Base-by-base conservation (phyloP, 148 eudicot species). In the Diospyros kaki region DNA sequence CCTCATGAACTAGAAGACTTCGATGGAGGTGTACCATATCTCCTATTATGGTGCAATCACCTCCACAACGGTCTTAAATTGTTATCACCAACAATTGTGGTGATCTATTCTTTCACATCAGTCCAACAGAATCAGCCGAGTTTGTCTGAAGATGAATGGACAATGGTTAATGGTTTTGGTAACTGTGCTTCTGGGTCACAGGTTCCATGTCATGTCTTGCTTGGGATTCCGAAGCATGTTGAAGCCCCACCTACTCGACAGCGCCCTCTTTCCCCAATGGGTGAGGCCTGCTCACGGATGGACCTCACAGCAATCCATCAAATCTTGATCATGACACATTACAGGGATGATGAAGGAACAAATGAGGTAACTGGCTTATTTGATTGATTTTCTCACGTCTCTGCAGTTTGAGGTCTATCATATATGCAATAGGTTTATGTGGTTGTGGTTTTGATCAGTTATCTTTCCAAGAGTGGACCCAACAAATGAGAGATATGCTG, bases 391-490 rank as follows among this genome's bases (percentile, higher is more conserved):
- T 40, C 48, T 28, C 46, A 39, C 14, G 38, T 40, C 6, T 9
- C 5, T 28, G 28, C 28, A 28, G 28, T 66, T 44, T 58, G 18
- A 46, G 9, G 44, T 11, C 46, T 48, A 70, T 11, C 2, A 61
- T 73, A 14, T 73, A 41, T 72, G 50, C n/a, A 48, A 41, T n/a
- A 5, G 53, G 53, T 55, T 58, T 17, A 13, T 62, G 52, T 41
- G 58, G 17, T 38, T 40, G 44, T 58, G 13, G 69, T 66, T 44
- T 72, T 66, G 59, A 79, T 68, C 80, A 92, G 97, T 83, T 92
- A 59, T 93, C 96, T 53, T 93, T 93, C 81, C 98, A 93, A 87
- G 98, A 89, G 78, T 93, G 98, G 98, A 93, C 98, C 43, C 93
- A 93, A 65, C 98, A 91, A 78, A 91, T 93, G 96, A 86, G 87